Base-by-base conservation (phyloP, 179 eudicot species). In the Amaranthus tricolor region DNA sequence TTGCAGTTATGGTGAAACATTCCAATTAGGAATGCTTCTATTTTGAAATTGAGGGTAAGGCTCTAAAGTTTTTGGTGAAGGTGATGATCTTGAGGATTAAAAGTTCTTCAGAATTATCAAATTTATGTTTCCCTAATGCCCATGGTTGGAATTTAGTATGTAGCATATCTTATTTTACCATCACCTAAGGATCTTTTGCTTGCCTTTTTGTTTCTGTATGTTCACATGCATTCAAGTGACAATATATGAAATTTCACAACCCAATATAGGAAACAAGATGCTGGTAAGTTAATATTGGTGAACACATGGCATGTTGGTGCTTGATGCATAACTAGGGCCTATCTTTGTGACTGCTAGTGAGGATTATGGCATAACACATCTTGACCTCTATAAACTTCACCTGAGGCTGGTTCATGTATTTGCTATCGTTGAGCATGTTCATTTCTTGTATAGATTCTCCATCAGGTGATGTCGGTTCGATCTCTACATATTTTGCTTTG, bases 11-110 rank as follows among this genome's bases (percentile, higher is more conserved):
- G 31, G 31, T 24, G 31, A 24, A 24, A 24, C 1, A 24, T 24
- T 24, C 9, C 43, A 66, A 21, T 47, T 49, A 62, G 10, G 66
- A 24, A 8, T n/a, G 20, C 24, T 19, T 67, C n/a, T 67, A 48
- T 67, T 11, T 49, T 67, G 11, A 11, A 62, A 4, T 19, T 49
- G 9, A n/a, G 31, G 31, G 31, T 7, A 49, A 75, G 66, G 54
- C 71, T 55, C 21, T 47, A 63, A 58, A 16, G 60, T 66, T 49
- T 24, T 64, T 67, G 66, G 56, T 59, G 19, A 49, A 24, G 71
- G 66, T 48, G 66, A 51, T 67, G 43, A 2, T 31, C 7, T 10
- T 19, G 6, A 44, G 13, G 24, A 74, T 51, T 17, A 1, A 8
- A 74, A 54, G 48, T 43, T 19, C 63, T 16, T 74, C 10, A 51